Base-by-base conservation (phyloP, 1,284 basidiomycete species). In the Cronartium ribicola region DNA sequence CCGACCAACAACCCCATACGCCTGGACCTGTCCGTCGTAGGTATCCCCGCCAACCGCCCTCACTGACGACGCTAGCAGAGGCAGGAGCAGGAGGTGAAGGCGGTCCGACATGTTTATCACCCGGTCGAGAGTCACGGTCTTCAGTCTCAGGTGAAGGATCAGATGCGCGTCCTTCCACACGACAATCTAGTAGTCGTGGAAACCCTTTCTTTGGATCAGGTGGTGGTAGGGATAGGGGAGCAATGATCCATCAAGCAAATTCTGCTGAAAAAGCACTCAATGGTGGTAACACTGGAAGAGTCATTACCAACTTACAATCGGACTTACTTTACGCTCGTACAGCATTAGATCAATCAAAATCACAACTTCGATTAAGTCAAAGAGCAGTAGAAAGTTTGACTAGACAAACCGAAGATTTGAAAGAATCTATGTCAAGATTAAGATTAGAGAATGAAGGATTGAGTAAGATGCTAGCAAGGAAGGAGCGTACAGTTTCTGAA, bases 381-480 rank as follows among this genome's bases (percentile, higher is more conserved):
- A 83, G 89, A 74, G 88, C 87, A 66, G 88, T 90, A 10, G 89
- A 90, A 7, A 46, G 78, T 72, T 82, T 91, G 59, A 92, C 91
- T 46, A 84, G 90, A 60, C 88, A 90, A 81, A 88, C 87, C 59
- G 92, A 94, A 79, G 92, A 94, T 81, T 82, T 92, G 80, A 92
- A 91, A 78, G 90, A 92, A 78, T 88, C 87, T 0, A 85, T 91
- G 76, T 90, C 92, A 79, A 84, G 91, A 62, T 81, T 92, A 71
- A 82, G 90, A 70, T 80, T 91, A 66, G 92, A 94, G 82, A 92
- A 91, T 79, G 91, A 94, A 80, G 88, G 88, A 1, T 80, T 92
- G 76, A 91, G 90, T 78, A 90, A 90, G 77, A 90, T 92, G 17
- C 88, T 94, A 10, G 86, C 89, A 37, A 84, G 91, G 73, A 94